phyloP scores from a whole-genome alignment of 371 early-diverging fungal species.

The Syncephalis plumigaleata region DNA sequence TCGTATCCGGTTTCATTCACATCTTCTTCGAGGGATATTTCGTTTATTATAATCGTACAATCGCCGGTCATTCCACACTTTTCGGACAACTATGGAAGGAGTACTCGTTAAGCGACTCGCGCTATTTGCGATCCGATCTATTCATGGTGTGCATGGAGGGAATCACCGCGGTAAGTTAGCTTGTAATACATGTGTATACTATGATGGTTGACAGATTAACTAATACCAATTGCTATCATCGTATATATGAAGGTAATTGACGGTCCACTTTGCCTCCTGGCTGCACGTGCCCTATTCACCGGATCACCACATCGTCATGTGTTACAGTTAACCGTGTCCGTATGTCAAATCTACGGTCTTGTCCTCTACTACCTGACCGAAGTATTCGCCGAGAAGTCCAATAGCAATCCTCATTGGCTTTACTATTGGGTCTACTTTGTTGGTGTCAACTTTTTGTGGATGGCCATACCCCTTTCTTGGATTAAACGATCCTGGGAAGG shows the following conservation, averaged over 20 bases:
- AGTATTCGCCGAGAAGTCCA: conserved; percentile 33
- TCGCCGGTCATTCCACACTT: conserved; percentile 40
- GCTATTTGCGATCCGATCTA: conserved; percentile 65
- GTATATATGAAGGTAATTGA: conserved; percentile 54
- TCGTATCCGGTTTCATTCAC: conserved; percentile 59
- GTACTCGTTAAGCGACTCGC: conserved; percentile 71
- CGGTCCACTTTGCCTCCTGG: conserved; percentile 56
- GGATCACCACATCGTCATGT: conserved; percentile 43
- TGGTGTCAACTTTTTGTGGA: conserved; percentile 50
- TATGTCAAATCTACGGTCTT: conserved; percentile 62
- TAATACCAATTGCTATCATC: background rate
- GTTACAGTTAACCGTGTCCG: conserved; percentile 43
- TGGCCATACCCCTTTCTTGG: conserved; percentile 30
- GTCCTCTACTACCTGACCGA: conserved; percentile 54
- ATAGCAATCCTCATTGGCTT: conserved; percentile 41
- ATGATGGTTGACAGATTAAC: too few relatives aligned
- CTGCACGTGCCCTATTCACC: conserved; percentile 38
- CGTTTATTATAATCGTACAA: conserved; percentile 29
- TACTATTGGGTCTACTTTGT: conserved; percentile 71
- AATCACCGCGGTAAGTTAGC: conserved; percentile 58
- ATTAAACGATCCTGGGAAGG: background rate
- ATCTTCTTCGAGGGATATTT: conserved; percentile 78
- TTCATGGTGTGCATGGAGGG: conserved; percentile 66
- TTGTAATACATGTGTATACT: too few relatives aligned
- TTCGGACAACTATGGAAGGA: conserved; percentile 86